Evolutionary conservation across 2,329 filamentous ascomycete genomes (phyloP).

Genomic region (Cladosporium austrohemisphaericum): DNA sequence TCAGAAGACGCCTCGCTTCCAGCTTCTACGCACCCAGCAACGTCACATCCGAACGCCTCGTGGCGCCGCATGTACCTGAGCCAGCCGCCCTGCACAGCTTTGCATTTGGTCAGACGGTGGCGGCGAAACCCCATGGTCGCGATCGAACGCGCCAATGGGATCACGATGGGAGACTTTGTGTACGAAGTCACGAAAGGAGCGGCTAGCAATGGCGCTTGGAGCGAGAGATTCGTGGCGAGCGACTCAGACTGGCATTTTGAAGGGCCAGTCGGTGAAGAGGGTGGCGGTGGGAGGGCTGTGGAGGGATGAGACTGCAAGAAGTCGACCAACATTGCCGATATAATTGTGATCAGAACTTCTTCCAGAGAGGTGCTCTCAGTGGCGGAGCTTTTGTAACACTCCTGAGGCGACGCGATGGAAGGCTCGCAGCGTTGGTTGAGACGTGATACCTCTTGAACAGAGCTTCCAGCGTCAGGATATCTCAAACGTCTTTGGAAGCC

Average conservation of each 20-base stretch:
- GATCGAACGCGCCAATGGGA: conserved; percentile 26
- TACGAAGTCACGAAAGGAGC: conserved; percentile 23
- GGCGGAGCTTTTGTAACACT: no score
- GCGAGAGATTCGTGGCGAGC: conserved; percentile 29
- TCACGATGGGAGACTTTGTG: conserved; percentile 33
- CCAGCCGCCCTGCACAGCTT: conserved; percentile 32
- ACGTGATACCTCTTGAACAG: no score
- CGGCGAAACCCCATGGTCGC: conserved; percentile 26
- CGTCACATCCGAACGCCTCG: conserved; percentile 29
- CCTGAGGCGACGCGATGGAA: no score
- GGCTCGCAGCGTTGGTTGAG: no score
- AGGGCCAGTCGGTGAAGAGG: conserved; percentile 20
- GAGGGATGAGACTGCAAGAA: no score
- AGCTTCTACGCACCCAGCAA: conserved; percentile 20
- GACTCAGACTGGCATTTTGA: conserved; percentile 38
- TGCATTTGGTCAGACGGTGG: conserved; percentile 32
- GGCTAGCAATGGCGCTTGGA: conserved; percentile 23
- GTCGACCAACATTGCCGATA: no score
- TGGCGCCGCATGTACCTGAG: conserved; percentile 35
- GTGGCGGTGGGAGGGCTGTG: no score
- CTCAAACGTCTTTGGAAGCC: no score
- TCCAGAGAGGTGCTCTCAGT: no score
- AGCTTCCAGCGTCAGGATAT: no score
- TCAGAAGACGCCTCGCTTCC: not conserved
- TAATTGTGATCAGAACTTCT: no score